Conservation (phyloP, 2,329 filamentous ascomycete species). For the Cordyceps farinosa region DNA sequence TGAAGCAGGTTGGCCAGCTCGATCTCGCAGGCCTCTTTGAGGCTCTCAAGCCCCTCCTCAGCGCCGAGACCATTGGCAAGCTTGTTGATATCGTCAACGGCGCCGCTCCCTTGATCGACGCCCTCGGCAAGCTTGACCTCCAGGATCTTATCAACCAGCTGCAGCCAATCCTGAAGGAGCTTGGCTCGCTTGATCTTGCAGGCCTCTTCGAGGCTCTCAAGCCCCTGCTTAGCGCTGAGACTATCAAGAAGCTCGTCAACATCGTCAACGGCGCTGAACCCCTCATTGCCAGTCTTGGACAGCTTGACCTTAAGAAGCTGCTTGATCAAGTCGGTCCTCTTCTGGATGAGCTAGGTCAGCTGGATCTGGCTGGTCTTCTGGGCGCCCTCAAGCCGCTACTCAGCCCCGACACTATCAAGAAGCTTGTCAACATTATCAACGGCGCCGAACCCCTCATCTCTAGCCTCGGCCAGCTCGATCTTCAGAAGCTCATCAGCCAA, state of each 20-base stretch:
- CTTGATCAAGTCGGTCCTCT: slow-evolving; percentile 25
- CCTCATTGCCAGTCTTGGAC: slow-evolving; percentile 25
- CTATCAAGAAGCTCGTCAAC: slow-evolving; percentile 25
- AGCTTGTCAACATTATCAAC: slow-evolving; percentile 20
- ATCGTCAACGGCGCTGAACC: slow-evolving; percentile 13
- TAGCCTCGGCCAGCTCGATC: slow-evolving; percentile 22
- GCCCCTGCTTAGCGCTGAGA: slow-evolving; percentile 33
- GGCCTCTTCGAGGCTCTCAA: slow-evolving; percentile 31
- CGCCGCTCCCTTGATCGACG: slow-evolving; percentile 13
- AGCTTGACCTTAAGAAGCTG: slow-evolving; percentile 20
- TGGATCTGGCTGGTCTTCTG: slow-evolving; percentile 29
- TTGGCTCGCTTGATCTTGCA: slow-evolving; percentile 28
- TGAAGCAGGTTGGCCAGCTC: slow-evolving; percentile 22
- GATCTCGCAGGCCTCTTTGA: slow-evolving; percentile 17
- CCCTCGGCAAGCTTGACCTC: slow-evolving; percentile 17
- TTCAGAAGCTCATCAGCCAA: slow-evolving; percentile 23
- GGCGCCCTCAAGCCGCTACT: slow-evolving; percentile 34
- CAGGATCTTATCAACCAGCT: slow-evolving; percentile 18
- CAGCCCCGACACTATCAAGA: slow-evolving; percentile 28
- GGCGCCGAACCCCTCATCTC: slow-evolving; percentile 21
- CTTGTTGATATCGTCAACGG: slow-evolving; percentile 16
- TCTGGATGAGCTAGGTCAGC: slow-evolving; percentile 27
- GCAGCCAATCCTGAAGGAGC: slow-evolving; percentile 24
- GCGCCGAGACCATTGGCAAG: slow-evolving; percentile 22
- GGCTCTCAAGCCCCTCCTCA: slow-evolving; percentile 19